phyloP scores from a whole-genome alignment of 306 rosid species.

The Lagenaria siceraria region DNA sequence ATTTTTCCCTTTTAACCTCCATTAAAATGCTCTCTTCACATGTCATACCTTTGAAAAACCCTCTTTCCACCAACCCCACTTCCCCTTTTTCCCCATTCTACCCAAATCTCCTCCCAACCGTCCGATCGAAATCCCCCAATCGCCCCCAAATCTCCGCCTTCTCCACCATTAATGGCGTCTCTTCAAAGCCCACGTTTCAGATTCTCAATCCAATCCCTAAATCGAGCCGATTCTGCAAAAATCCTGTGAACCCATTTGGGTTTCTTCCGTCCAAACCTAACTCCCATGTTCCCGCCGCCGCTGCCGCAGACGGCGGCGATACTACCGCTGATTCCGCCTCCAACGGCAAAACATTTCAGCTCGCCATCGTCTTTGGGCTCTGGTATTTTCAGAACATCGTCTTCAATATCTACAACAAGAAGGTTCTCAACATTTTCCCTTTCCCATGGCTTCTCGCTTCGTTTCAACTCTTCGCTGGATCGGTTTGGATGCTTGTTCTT shows the following conservation, averaged over 20 bases:
- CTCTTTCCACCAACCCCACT: constrained; percentile 12
- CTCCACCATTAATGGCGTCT: constrained; percentile 8
- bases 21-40: constrained; percentile 36
- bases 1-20: not conserved
- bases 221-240: constrained; percentile 13
- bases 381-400: constrained; percentile 90
- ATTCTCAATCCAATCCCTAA: constrained; percentile 23
- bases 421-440: constrained; percentile 58
- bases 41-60: constrained; percentile 30
- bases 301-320: constrained; percentile 28
- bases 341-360: constrained; percentile 33
- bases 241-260: constrained; percentile 15
- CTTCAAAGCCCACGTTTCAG: constrained; percentile 27
- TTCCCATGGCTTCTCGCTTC: constrained; percentile 97
- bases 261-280: constrained; percentile 24
- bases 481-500: constrained; percentile 68
- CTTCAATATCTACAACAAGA: constrained; percentile 89
- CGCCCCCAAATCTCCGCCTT: constrained; percentile 1
- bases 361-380: constrained; percentile 62
- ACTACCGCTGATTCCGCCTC: constrained; percentile 18
- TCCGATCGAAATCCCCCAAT: constrained; percentile 3
- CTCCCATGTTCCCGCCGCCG: constrained; percentile 28
- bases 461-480: constrained; percentile 85
- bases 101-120: constrained; percentile 23
- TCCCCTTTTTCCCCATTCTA: constrained; percentile 21